A percentile compares a stretch with the other conserved stretches of the same genome.
phyloP scores from a whole-genome alignment of 768 basidiomycete genomes.

The Cystofilobasidium ferigula region DNA sequence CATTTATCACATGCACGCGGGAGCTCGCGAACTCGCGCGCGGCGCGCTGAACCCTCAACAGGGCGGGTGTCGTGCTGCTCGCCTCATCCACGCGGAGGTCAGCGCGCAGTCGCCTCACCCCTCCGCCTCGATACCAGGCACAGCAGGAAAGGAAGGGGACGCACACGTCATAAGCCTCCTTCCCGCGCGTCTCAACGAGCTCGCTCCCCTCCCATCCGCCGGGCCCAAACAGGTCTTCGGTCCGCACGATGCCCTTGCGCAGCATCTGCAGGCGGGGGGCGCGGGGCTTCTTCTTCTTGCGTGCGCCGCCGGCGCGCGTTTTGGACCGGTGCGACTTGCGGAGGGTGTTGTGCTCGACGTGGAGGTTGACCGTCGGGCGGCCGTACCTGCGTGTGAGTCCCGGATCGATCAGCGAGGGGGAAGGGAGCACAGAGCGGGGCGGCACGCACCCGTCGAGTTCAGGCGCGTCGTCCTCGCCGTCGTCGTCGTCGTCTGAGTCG shows the following conservation, averaged over 20 bases:
- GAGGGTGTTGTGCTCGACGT: slow-evolving; percentile 11
- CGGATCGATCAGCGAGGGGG: not conserved
- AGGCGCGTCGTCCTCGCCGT: not conserved
- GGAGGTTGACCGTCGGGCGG: slow-evolving; percentile 9
- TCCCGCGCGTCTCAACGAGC: slow-evolving; percentile 7
- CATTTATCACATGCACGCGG: slow-evolving; percentile 5
- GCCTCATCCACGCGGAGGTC: not conserved
- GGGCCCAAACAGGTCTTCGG: slow-evolving; percentile 11
- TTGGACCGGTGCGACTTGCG: not conserved
- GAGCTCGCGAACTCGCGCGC: slow-evolving; percentile 15
- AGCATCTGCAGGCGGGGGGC: not conserved
- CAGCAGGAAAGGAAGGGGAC: not conserved
- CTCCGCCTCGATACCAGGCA: too few relatives aligned
- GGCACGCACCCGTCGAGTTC: slow-evolving; percentile 12
- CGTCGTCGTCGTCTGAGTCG: not conserved
- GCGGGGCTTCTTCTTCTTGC: not conserved
- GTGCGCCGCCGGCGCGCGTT: too few relatives aligned
- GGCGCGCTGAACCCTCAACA: slow-evolving; percentile 5
- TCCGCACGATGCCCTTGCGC: slow-evolving; percentile 10
- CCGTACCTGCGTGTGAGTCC: not conserved
- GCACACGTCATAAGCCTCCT: slow-evolving; percentile 13
- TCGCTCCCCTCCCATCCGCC: not conserved
- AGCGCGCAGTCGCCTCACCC: not conserved
- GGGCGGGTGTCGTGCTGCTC: slow-evolving; percentile 1
- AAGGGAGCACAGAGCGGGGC: not conserved